A percentile compares a stretch with the other conserved stretches of the same genome.
Evolutionary conservation across 257 asterid species (phyloP).

Genomic region (Solanum habrochaites): DNA sequence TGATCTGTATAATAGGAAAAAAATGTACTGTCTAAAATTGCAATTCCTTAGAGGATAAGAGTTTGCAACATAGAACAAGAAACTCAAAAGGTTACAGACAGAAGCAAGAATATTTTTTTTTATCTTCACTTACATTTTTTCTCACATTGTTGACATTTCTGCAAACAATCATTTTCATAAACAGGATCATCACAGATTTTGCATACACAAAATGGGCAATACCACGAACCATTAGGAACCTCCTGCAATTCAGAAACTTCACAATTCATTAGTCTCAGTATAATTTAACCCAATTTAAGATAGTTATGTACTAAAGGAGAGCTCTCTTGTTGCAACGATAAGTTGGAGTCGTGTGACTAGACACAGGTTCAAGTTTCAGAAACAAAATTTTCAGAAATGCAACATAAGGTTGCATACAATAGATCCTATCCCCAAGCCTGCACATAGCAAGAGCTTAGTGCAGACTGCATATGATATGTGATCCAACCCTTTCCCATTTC

Average conservation of each 20-base stretch:
- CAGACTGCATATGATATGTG: neutral
- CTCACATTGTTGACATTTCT: conserved; percentile 42
- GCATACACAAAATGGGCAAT: conserved; percentile 28
- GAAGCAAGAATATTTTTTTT: too few species aligned
- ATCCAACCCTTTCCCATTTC: neutral
- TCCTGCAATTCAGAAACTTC: conserved; percentile 10
- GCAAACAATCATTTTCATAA: conserved; percentile 1
- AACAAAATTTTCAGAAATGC: neutral
- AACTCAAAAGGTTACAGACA: neutral
- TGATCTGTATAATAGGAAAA: conserved; percentile 24
- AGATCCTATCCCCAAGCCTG: neutral
- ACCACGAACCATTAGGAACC: conserved; percentile 25
- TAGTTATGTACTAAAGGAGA: neutral
- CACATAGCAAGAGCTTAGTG: neutral
- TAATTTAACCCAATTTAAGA: neutral
- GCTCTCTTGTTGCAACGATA: neutral
- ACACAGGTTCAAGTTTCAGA: neutral
- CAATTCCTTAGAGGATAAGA: neutral
- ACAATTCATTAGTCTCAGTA: neutral
- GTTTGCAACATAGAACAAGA: neutral
- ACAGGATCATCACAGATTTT: conserved; percentile 21
- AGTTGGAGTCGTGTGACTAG: neutral
- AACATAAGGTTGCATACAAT: neutral
- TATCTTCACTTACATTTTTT: conserved; percentile 20
- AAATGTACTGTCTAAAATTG: neutral